Evolutionary conservation across 1,284 basidiomycete species (phyloP), one percentile per base, ranked within the genome.

Genomic region (Pholiota adiposa): DNA sequence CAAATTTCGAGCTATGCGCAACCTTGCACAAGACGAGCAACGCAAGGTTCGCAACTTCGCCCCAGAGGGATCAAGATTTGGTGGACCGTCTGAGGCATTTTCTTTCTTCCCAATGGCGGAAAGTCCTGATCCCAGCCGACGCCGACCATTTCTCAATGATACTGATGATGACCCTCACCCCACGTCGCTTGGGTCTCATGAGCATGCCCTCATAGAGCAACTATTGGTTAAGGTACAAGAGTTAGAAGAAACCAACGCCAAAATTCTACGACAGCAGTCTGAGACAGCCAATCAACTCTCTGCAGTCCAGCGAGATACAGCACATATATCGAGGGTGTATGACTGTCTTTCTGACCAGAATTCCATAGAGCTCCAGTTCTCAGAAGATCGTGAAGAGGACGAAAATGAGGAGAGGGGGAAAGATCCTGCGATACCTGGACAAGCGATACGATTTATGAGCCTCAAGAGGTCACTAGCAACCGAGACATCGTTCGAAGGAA

Each of bases 141-240:
- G 40, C 41, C 51, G 34, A n/a, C 38, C 49, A 14, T 14, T 5
- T 12, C 25, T 7, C 21, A 19, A 21, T 12, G 51, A 43, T 21
- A 57, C 23, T 44, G 27, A 36, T 31, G 50, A 34, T 21, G 51
- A 54, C 16, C 51, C 48, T 8, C 43, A 48, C 23, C 6, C 43
- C 9, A 23, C 23, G 16, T 54, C 65, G 38, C 54, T 38, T 80
- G 66, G 66, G 29, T 67, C 68, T 51, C 72, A 70, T 14, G 73
- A 91, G 65, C 81, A 83, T 27, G 80, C 81, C 12, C 77, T 94
- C 54, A 82, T 94, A 14, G 78, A 85, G 1, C 88, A 92, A 70
- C 82, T 95, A 3, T 73, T 94, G 31, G 68, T 76, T n/a, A 94
- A 94, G 74, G 89, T 95, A 53, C 79, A 83, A 27, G 93, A 95